Percentiles rank a stretch among this genome's conserved stretches.
phyloP scores from a whole-genome alignment of 306 rosid genomes.

The Styphnolobium japonicum region DNA sequence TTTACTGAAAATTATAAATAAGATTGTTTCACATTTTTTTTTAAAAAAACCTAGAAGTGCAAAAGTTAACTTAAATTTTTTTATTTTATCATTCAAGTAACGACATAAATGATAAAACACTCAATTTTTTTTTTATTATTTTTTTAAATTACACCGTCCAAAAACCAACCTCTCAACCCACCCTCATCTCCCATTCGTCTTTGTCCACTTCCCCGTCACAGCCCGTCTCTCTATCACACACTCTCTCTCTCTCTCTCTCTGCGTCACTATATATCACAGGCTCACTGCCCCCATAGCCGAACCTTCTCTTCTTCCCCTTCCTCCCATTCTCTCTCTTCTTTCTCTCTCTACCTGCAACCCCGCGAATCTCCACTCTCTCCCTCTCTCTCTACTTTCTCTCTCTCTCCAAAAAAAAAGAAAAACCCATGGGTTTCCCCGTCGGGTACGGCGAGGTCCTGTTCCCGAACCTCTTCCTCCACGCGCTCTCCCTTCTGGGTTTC shows the following conservation, averaged over 20 bases:
- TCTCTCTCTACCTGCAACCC: background rate
- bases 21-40: no score
- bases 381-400: background rate
- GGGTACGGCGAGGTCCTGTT: constrained; percentile 67
- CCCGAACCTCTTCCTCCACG: constrained; percentile 62
- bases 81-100: no score
- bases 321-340: background rate
- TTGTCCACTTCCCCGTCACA: constrained; percentile 2
- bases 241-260: background rate
- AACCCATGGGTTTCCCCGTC: constrained; percentile 79
- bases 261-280: background rate
- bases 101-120: no score
- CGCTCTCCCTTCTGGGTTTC: constrained; percentile 58
- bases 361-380: background rate
- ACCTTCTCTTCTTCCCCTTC: constrained; percentile 30
- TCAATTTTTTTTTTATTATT: no score
- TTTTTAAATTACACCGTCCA: no score
- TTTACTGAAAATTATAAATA: no score
- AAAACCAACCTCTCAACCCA: no score
- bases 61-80: no score
- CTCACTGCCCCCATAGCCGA: constrained; percentile 24
- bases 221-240: background rate
- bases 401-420: background rate
- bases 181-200: no score
- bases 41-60: no score